Conservation (phyloP, 169 alveolate species). For the Plasmodium vivax region DNA sequence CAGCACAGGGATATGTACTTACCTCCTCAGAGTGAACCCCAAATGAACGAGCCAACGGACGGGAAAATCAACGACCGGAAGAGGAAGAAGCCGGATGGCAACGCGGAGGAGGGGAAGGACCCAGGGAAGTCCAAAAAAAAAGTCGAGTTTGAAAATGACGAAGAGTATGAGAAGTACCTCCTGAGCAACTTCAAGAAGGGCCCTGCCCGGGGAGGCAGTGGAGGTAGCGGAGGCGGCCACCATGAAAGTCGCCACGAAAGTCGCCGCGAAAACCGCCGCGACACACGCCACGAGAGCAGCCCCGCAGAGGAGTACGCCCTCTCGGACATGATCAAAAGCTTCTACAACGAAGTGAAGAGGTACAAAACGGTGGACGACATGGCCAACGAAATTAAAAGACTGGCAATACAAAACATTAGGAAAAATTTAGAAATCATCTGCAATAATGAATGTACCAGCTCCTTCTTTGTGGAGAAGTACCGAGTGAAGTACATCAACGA, state of each 20-base stretch:
- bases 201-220: not conserved
- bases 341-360: constrained; percentile 32
- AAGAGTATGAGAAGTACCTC: constrained; percentile 60
- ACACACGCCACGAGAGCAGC: not conserved
- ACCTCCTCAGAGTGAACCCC: not conserved
- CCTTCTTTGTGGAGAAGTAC: constrained; percentile 58
- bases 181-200: constrained; percentile 45
- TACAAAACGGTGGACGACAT: constrained; percentile 64
- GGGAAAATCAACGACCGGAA: not conserved
- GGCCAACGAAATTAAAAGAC: constrained; percentile 67
- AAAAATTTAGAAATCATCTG: constrained; percentile 59
- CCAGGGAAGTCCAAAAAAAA: constrained; percentile 1
- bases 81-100: constrained; percentile 14
- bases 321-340: constrained; percentile 39
- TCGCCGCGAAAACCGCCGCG: not conserved
- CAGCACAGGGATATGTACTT: not conserved
- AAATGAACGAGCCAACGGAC: constrained; percentile 30
- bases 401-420: constrained; percentile 24
- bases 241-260: not conserved
- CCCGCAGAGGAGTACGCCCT: constrained; percentile 11
- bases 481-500: constrained; percentile 67
- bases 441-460: constrained; percentile 71
- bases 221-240: not conserved
- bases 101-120: constrained; percentile 14
- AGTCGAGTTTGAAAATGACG: constrained; percentile 70